Evolutionary conservation across 2,329 filamentous ascomycete species (phyloP).

Genomic region (Calonectria leucothoes): DNA sequence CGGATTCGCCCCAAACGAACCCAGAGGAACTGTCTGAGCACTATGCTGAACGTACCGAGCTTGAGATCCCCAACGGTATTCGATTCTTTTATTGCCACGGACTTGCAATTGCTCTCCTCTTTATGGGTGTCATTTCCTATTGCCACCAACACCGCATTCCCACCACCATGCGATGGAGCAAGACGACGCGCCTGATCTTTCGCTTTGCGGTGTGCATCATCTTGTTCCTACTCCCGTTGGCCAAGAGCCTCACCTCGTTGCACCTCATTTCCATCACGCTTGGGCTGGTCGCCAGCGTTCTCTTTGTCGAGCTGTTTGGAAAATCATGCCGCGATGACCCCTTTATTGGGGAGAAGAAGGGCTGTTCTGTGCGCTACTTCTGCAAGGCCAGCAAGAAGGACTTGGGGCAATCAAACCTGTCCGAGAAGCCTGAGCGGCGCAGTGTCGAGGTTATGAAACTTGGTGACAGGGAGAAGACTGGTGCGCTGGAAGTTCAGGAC

Average conservation of each 20-base stretch:
- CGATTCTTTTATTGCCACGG: conserved; percentile 75
- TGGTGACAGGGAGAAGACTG: conserved; percentile 39
- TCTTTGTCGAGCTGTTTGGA: conserved; percentile 62
- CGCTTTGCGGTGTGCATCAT: conserved; percentile 62
- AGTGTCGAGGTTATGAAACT: conserved; percentile 37
- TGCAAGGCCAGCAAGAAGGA: conserved; percentile 54
- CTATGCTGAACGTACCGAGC: conserved; percentile 61
- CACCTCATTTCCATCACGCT: conserved; percentile 59
- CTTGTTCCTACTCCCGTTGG: conserved; percentile 66
- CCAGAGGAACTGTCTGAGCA: conserved; percentile 60
- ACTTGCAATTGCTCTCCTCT: conserved; percentile 64
- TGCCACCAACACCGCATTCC: conserved; percentile 67
- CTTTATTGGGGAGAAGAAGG: conserved; percentile 53
- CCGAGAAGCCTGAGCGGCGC: conserved; percentile 44
- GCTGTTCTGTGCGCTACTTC: conserved; percentile 52
- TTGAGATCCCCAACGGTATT: conserved; percentile 62
- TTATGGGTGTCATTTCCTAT: conserved; percentile 65
- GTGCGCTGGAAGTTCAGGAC: conserved; percentile 34
- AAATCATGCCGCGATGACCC: conserved; percentile 57
- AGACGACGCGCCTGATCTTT: conserved; percentile 62
- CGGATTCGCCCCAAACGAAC: conserved; percentile 63
- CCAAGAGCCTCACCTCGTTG: conserved; percentile 57
- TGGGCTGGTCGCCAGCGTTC: conserved; percentile 56
- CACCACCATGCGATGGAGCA: conserved; percentile 59
- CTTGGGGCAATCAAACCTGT: conserved; percentile 45